A percentile compares a stretch with the other conserved stretches of the same genome.
phyloP scores from a whole-genome alignment of 2,329 filamentous ascomycete genomes.

The Dactylonectria macrodidyma region DNA sequence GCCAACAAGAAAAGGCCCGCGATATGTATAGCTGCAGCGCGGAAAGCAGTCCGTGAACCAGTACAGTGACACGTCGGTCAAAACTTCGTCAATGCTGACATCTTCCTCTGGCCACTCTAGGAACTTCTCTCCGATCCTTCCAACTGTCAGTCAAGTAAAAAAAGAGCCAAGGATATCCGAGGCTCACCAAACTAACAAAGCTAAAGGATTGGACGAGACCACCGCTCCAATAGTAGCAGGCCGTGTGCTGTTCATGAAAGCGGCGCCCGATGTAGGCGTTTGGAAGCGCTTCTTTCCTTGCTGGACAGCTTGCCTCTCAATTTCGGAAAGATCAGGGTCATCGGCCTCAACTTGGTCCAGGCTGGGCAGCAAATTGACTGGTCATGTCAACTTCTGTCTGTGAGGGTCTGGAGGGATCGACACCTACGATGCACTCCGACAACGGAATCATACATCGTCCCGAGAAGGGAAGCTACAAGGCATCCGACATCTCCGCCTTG shows the following conservation, averaged over 20 bases:
- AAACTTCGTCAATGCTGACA: background rate
- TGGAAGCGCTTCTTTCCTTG: background rate
- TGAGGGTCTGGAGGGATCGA: background rate
- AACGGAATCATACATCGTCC: background rate
- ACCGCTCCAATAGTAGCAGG: conserved; percentile 1
- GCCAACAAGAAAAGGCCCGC: background rate
- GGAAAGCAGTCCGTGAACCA: background rate
- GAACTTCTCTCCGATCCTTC: conserved; percentile 14
- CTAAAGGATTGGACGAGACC: conserved; percentile 5
- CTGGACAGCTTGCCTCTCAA: background rate
- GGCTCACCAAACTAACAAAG: conserved; percentile 6
- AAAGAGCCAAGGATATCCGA: background rate
- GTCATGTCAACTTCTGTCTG: background rate
- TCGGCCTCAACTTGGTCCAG: background rate
- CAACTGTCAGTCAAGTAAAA: background rate
- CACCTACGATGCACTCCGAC: conserved; percentile 7
- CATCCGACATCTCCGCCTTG: conserved; percentile 12
- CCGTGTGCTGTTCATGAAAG: background rate
- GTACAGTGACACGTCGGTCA: background rate
- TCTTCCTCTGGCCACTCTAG: conserved; percentile 13
- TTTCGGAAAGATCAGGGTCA: background rate
- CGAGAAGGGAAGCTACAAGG: background rate
- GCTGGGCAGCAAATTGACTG: conserved; percentile 3
- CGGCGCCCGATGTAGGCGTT: background rate
- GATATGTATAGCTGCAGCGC: conserved; percentile 1